Conservation (phyloP, 1,284 basidiomycete genomes). For the Trichosporon inkin region DNA sequence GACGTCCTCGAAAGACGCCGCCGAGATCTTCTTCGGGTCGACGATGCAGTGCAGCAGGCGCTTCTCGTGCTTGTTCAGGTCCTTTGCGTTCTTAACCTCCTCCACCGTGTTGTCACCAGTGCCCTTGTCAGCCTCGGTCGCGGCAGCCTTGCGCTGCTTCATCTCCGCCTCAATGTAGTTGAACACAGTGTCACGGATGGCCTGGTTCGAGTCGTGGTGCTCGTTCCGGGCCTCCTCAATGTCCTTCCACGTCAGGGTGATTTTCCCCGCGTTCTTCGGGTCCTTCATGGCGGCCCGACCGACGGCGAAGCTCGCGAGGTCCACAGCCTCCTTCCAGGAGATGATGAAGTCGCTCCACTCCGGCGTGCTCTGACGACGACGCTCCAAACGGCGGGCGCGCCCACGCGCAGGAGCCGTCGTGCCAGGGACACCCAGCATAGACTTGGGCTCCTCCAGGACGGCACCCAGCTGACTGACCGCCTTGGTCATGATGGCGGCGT, state of each 20-base stretch:
- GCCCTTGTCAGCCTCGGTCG: neutral
- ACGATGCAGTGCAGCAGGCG: slow-evolving; percentile 76
- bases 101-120: slow-evolving; percentile 62
- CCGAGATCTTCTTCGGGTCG: slow-evolving; percentile 59
- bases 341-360: slow-evolving; percentile 29
- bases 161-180: slow-evolving; percentile 17
- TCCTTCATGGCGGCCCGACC: slow-evolving; percentile 17
- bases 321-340: slow-evolving; percentile 31
- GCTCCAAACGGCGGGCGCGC: slow-evolving; percentile 63
- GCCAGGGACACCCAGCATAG: slow-evolving; percentile 22
- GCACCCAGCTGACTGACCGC: slow-evolving; percentile 71
- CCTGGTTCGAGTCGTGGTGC: neutral
- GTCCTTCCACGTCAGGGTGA: slow-evolving; percentile 28
- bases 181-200: slow-evolving; percentile 1
- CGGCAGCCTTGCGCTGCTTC: slow-evolving; percentile 11
- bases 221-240: slow-evolving; percentile 25
- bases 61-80: slow-evolving; percentile 71
- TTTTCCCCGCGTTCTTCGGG: slow-evolving; percentile 1
- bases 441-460: slow-evolving; percentile 53
- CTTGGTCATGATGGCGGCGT: slow-evolving; percentile 48
- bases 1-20: slow-evolving; percentile 81
- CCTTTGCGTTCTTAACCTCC: slow-evolving; percentile 64
- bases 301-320: slow-evolving; percentile 29
- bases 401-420: slow-evolving; percentile 61
- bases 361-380: slow-evolving; percentile 58